phyloP scores from a whole-genome alignment of 2,329 filamentous ascomycete species.

The Madurella fahalii region DNA sequence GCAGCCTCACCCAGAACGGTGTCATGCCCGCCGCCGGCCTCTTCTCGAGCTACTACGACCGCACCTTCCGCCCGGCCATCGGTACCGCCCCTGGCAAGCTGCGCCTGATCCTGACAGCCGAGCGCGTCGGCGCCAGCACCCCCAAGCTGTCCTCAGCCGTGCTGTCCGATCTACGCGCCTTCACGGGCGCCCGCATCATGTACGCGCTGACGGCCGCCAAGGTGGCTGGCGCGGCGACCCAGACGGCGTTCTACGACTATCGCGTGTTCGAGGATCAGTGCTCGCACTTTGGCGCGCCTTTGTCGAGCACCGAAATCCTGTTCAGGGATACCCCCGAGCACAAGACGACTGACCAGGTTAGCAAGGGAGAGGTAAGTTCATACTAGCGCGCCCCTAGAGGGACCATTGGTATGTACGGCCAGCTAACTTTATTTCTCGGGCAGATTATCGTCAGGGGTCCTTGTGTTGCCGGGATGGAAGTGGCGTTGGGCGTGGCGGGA shows the following conservation, averaged over 20 bases:
- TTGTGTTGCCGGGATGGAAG: conserved; percentile 65
- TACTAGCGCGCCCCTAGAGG: too few species aligned
- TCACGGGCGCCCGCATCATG: conserved; percentile 73
- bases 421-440: neutral
- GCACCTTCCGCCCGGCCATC: conserved; percentile 51
- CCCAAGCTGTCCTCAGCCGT: conserved; percentile 64
- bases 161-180: conserved; percentile 76
- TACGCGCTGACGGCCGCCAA: conserved; percentile 79
- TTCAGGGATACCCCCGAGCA: conserved; percentile 58
- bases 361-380: conserved; percentile 58
- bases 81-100: conserved; percentile 67
- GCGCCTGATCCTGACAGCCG: conserved; percentile 75
- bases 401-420: neutral
- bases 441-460: conserved; percentile 70
- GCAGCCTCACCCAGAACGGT: conserved; percentile 64
- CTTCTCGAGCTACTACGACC: conserved; percentile 57
- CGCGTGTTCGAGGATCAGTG: conserved; percentile 47
- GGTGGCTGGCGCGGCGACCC: conserved; percentile 85
- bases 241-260: conserved; percentile 88
- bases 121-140: conserved; percentile 60
- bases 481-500: conserved; percentile 59
- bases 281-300: conserved; percentile 76
- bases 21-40: conserved; percentile 66
- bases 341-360: conserved; percentile 60
- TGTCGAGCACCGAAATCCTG: conserved; percentile 75